Evolutionary conservation across 139 green algal genomes (phyloP).

Genomic region (Volvox reticuliferus): DNA sequence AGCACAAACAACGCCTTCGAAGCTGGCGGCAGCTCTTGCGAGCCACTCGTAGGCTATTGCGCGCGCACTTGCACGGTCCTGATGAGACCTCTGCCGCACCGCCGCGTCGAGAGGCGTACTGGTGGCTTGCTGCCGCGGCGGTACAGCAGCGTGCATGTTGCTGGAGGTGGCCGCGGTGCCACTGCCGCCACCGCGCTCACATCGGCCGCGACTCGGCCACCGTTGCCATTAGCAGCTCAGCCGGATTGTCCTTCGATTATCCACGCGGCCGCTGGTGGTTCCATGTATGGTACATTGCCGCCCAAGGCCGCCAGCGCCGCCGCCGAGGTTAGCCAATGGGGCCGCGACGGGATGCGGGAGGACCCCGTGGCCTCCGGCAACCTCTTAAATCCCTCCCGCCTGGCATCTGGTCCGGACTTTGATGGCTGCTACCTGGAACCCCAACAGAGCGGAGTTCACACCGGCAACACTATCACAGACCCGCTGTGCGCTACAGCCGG

Average conservation of each 20-base stretch:
- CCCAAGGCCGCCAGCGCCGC: neutral
- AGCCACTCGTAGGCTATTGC: neutral
- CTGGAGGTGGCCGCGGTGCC: no score
- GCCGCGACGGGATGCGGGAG: neutral
- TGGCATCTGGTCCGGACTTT: no score
- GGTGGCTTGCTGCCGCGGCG: neutral
- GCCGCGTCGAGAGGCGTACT: neutral
- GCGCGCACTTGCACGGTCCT: slow-evolving; percentile 14
- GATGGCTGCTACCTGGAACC: neutral
- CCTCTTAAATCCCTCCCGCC: no score
- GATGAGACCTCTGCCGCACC: neutral
- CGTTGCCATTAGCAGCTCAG: neutral
- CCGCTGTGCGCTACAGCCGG: slow-evolving; percentile 2
- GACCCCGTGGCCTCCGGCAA: no score
- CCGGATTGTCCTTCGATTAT: neutral
- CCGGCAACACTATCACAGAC: slow-evolving; percentile 18
- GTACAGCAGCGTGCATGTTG: neutral
- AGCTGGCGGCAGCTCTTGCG: no score
- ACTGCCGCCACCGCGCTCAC: no score
- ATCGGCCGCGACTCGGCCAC: neutral
- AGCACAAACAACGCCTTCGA: slow-evolving; percentile 13
- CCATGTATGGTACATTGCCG: neutral
- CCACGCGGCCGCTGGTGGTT: neutral
- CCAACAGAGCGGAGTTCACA: neutral
- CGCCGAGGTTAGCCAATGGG: neutral